Evolutionary conservation across 345 rosid genomes (phyloP), one percentile per base, ranked within the genome.

Genomic region (Leavenworthia alabamica): DNA sequence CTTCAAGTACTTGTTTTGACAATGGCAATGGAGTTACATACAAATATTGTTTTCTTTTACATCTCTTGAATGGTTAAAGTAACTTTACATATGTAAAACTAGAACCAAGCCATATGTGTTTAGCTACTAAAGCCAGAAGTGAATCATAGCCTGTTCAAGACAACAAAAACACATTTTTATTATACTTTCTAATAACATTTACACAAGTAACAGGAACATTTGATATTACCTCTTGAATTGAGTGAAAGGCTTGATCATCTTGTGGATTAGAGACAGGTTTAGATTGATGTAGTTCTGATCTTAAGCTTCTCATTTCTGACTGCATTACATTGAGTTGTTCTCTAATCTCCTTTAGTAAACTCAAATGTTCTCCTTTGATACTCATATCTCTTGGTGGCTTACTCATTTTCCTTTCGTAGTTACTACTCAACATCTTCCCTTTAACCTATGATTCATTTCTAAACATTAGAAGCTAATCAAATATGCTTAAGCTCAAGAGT

Each of bases 111-210:
- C n/a, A n/a, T n/a, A n/a, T n/a, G 11, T 31, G 47, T 69, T 61
- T 27, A 52, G n/a, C 46, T 52, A 57, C 79, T 78, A 92, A 23
- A 86, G 66, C 96, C 96, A 89, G 50, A 87, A 93, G 84, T 77
- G 61, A 33, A 89, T 43, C 96, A 89, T 80, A 11, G 89, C 97
- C 97, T 93, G 86, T 64, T 56, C 64, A 61, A 14, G 7, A 69
- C 42, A 77, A 40, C 42, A 61, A 42, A 36, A 12, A 29, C 11
- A 6, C 22, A 42, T 65, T 56, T 22, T 5, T 3, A 2, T 1
- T 5, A 37, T 22, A 43, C 22, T 46, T 46, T 1, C 15, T 15
- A 49, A 29, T 17, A 52, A 52, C 13, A 8, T 36, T 53, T 10
- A 49, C 48, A 19, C 22, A 19, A 19, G 8, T 32, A 4, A 37